phyloP scores from a whole-genome alignment of 352 stramenopile species.

The Pythium sp. region DNA sequence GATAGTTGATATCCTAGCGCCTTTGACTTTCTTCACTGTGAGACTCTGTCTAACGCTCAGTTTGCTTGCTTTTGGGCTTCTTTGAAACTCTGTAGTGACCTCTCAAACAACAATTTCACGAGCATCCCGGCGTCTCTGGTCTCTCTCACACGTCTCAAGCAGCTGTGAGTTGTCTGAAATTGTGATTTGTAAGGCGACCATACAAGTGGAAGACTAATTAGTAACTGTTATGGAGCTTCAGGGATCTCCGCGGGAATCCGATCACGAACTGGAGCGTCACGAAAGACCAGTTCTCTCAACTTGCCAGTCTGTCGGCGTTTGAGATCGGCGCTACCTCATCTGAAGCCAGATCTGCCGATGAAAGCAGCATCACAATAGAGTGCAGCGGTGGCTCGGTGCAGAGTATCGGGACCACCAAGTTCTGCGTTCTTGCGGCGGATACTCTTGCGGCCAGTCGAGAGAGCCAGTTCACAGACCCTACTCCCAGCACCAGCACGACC shows the following conservation, averaged over 20 bases:
- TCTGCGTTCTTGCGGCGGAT: neutral
- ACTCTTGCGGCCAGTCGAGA: no score
- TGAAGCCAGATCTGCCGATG: no score
- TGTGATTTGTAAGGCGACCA: no score
- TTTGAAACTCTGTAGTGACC: no score
- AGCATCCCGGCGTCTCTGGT: neutral
- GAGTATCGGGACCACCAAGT: no score
- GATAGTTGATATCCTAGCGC: neutral
- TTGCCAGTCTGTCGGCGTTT: neutral
- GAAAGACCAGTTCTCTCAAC: neutral
- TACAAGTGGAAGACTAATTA: no score
- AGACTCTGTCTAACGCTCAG: no score
- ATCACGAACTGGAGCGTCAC: constrained; percentile 3
- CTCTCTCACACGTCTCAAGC: neutral
- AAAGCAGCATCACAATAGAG: no score
- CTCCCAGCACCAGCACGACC: no score
- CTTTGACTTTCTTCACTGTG: neutral
- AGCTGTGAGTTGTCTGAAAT: neutral
- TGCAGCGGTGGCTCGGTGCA: no score
- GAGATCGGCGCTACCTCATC: neutral
- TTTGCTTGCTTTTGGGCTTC: no score
- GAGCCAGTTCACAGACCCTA: no score
- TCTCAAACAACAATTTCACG: constrained; percentile 7
- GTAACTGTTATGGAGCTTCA: neutral
- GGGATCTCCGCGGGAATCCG: constrained; percentile 1